A percentile compares a stretch with the other conserved stretches of the same genome.
These are phyloP conservation scores for Mallotus nudiflorus DNA, from an alignment of 345 rosid genomes.

Conservation along the genomic window DNA sequence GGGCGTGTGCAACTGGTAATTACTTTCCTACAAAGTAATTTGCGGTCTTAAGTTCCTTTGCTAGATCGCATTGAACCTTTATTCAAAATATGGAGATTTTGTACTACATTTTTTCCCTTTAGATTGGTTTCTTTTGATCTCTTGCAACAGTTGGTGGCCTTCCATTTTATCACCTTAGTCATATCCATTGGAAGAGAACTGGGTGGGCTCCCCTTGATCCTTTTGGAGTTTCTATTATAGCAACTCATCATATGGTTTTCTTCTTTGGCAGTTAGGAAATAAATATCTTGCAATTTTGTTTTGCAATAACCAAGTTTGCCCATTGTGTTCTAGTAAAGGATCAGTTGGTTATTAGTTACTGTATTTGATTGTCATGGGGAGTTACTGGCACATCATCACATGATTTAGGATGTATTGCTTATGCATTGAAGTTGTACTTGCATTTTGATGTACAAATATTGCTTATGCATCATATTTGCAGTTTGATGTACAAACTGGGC, in stretches of 20 bases:
- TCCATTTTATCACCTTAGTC: neutral
- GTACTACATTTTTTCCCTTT: neutral
- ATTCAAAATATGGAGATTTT: neutral
- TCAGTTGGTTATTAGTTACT: neutral
- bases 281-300: neutral
- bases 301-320: neutral
- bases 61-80: slow-evolving; percentile 1
- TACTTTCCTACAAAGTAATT: slow-evolving; percentile 12
- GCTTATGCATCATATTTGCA: neutral
- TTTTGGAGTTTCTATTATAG: neutral
- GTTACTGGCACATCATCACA: neutral
- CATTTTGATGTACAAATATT: neutral
- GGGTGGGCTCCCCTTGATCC: neutral
- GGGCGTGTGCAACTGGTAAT: slow-evolving; percentile 92
- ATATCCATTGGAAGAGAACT: neutral
- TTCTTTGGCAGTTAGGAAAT: neutral
- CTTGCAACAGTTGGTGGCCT: neutral
- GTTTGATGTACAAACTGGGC: slow-evolving; percentile 8
- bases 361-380: neutral
- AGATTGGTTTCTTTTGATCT: neutral
- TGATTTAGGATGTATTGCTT: neutral
- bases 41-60: slow-evolving; percentile 5
- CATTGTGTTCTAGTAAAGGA: neutral
- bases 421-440: slow-evolving; percentile 3
- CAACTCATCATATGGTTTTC: no score